Conservation (phyloP, 805 yeast species). For the Metschnikowia reukaufii region DNA sequence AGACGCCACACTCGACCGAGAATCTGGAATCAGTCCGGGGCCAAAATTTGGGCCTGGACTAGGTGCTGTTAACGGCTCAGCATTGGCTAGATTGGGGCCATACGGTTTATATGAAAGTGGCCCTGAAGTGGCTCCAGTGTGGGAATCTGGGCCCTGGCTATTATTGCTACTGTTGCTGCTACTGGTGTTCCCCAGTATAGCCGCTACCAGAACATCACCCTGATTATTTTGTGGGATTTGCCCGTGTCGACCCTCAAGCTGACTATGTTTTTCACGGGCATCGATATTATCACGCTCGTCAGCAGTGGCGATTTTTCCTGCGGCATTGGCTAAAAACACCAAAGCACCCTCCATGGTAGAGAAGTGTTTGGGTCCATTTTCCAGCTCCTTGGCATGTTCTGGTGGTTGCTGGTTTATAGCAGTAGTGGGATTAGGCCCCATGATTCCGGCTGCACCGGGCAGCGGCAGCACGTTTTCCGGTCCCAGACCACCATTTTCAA, state of each 20-base stretch:
- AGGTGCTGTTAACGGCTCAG: too few species aligned
- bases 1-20: not conserved
- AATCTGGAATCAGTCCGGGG: not conserved
- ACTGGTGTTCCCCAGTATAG: too few species aligned
- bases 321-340: slow-evolving; percentile 73
- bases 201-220: too few species aligned
- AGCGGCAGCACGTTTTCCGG: not conserved
- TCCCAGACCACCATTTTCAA: not conserved
- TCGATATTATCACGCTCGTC: slow-evolving; percentile 63
- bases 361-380: slow-evolving; percentile 26
- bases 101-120: too few species aligned
- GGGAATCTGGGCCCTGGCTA: too few species aligned
- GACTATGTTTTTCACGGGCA: slow-evolving; percentile 50
- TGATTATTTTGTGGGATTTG: not conserved
- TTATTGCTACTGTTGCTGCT: too few species aligned
- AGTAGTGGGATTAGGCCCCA: too few species aligned
- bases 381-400: not conserved
- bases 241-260: slow-evolving; percentile 33
- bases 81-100: too few species aligned
- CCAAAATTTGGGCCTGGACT: not conserved
- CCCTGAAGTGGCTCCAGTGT: too few species aligned
- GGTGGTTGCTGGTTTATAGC: not conserved
- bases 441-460: not conserved
- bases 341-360: slow-evolving; percentile 59
- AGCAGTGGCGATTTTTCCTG: slow-evolving; percentile 71